Evolutionary conservation across 768 basidiomycete genomes (phyloP), one percentile per base, ranked within the genome.

Genomic region (Pleurotus tuber-regium): DNA sequence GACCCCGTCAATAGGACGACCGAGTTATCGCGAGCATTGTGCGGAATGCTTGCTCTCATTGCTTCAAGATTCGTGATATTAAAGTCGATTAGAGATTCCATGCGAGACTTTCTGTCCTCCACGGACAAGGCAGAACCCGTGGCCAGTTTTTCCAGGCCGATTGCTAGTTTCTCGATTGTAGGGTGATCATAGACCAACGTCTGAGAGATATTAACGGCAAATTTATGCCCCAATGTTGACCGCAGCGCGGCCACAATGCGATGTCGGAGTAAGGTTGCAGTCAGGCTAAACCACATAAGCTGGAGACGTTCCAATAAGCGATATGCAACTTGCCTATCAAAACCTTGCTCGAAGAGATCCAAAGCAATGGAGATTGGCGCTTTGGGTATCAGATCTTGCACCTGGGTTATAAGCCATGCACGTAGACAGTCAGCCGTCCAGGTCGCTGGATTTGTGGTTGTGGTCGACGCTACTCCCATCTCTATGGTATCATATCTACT

Each of bases 121-220:
- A 11, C 19, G 4, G 46, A 42, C 26, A 9, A 8, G 30, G 46
- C 38, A 1, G 52, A 14, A 6, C 51, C 23, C 8, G 65, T 38
- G 6, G 53, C 56, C 9, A 63, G 48, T 14, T 47, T 35, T 9
- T 56, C 39, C 43, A 68, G 58, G 51, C 64, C 66, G 2, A 54
- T 55, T 4, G 72, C 66, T 25, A 75, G 59, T 0, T 36, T 57
- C 24, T 59, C 40, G 42, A 73, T 43, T 0, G 66, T 62, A 1
- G 77, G 78, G 50, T 74, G 66, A 29, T 71, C 61, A 53, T 78
- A 82, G 19, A 82, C 61, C n/a, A 75, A 54, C 40, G 75, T 77
- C 53, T 67, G 68, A 2, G 55, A 21, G 5, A 75, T 25, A 56
- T 25, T 57, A 42, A 1, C 52, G 57, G 10, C 58, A 60, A 35